Conservation (phyloP, 2,329 filamentous ascomycete genomes). For the Fusarium nurragi region DNA sequence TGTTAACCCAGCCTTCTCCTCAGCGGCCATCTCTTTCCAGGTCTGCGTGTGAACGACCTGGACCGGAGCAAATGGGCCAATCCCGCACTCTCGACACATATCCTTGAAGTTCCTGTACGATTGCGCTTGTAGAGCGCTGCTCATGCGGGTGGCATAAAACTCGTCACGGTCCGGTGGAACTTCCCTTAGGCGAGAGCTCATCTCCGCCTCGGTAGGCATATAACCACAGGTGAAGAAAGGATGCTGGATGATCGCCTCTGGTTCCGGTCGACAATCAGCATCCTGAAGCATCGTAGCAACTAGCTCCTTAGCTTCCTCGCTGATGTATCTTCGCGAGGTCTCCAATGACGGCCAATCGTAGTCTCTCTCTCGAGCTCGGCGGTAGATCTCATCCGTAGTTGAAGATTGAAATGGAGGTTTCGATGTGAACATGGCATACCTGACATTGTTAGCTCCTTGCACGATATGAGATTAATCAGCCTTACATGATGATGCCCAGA, state of each 20-base stretch:
- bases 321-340: slow-evolving; percentile 74
- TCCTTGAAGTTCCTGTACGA: slow-evolving; percentile 64
- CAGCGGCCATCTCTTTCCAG: slow-evolving; percentile 74
- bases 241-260: slow-evolving; percentile 82
- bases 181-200: slow-evolving; percentile 67
- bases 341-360: slow-evolving; percentile 81
- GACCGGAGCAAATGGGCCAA: slow-evolving; percentile 63
- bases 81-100: slow-evolving; percentile 66
- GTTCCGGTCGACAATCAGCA: slow-evolving; percentile 77
- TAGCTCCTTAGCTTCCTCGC: slow-evolving; percentile 78
- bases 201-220: slow-evolving; percentile 70
- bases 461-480: neutral
- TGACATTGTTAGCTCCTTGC: slow-evolving; percentile 47
- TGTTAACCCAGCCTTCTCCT: slow-evolving; percentile 72
- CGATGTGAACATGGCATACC: slow-evolving; percentile 95
- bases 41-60: slow-evolving; percentile 63
- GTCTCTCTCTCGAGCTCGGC: slow-evolving; percentile 73
- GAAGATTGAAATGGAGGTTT: slow-evolving; percentile 96
- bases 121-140: slow-evolving; percentile 55
- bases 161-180: slow-evolving; percentile 65
- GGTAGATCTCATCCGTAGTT: slow-evolving; percentile 87
- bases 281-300: slow-evolving; percentile 80
- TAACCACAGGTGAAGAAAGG: slow-evolving; percentile 81
- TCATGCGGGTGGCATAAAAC: slow-evolving; percentile 64
- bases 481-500: slow-evolving; percentile 93